phyloP scores from a whole-genome alignment of 2,329 filamentous ascomycete species.

The Talaromyces sp. region DNA sequence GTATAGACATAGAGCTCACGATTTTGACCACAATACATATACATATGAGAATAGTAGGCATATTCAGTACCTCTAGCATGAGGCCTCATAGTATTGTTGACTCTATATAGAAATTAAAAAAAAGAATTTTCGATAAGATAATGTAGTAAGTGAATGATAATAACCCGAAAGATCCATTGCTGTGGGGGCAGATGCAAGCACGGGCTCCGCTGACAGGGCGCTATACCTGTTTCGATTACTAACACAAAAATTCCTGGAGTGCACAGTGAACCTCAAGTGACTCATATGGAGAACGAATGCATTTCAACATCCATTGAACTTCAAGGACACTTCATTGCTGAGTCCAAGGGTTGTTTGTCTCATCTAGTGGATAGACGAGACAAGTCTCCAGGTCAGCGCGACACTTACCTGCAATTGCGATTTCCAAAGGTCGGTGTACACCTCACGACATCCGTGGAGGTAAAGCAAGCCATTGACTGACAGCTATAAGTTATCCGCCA shows the following conservation, averaged over 20 bases:
- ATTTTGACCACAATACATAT: not conserved
- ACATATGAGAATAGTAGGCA: not conserved
- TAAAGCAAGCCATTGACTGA: not conserved
- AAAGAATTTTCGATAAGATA: not conserved
- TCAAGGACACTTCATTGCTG: not conserved
- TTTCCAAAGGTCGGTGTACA: not conserved
- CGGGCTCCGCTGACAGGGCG: not conserved
- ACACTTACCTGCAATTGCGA: slow-evolving; percentile 1
- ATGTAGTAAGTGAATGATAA: not conserved
- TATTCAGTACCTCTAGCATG: not conserved
- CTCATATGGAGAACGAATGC: not conserved
- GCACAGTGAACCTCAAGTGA: not conserved
- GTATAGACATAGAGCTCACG: not conserved
- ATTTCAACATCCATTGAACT: not conserved
- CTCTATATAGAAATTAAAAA: not conserved
- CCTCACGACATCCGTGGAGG: not conserved
- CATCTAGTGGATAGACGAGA: not conserved
- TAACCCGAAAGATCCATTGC: not conserved
- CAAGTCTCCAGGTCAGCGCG: not conserved
- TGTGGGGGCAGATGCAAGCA: not conserved
- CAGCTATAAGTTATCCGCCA: slow-evolving; percentile 8
- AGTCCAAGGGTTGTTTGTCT: not conserved
- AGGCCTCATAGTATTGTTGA: not conserved
- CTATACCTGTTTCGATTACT: not conserved
- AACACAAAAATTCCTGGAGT: slow-evolving; percentile 5